Evolutionary conservation across 2,329 filamentous ascomycete species (phyloP), one percentile per base, ranked within the genome.

Genomic region (Trichoderma semiorbis): DNA sequence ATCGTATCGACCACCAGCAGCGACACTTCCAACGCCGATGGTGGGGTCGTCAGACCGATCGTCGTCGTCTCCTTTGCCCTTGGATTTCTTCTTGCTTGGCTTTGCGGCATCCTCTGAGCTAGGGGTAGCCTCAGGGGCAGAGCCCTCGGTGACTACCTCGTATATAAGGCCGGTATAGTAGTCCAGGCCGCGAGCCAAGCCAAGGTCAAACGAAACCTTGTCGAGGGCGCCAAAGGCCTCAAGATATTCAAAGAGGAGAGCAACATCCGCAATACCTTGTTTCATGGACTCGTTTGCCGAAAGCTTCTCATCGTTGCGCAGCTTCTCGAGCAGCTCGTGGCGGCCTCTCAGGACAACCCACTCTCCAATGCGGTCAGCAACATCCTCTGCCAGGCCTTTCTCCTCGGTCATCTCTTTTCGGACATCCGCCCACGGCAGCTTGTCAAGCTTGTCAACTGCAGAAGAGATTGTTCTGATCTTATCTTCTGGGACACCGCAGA

Each of bases 361-460:
- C 78, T 91, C 89, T 77, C 94, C 94, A 77, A 98, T 97, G 78
- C 90, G 92, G 83, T 98, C 94, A 61, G 95, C 95, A 34, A 95
- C 89, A 16, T 89, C 90, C 28, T 85, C 85, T 55, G 90, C 88
- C 2, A 98, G 86, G 0, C 94, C 94, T 84, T 98, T 98, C 75
- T 97, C 93, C 75, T 95, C 93, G 0, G 93, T 91, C 95, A 98
- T 98, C 81, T 98, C 95, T 81, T 92, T 92, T 80, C 91, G 90
- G 68, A 98, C 95, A 74, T 97, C 94, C 36, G 88, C 88, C 95
- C 95, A 98, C 1, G 94, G 92, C 78, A 91, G 85, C 84, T 98
- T 98, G 83, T 98, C 95, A 69, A 98, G 86, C 85, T 98, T 98
- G 84, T 98, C 95, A 61, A 98, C 95, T 2, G 95, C 95, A 28